Base-by-base conservation (phyloP, 768 basidiomycete species). In the Imleria badia region DNA sequence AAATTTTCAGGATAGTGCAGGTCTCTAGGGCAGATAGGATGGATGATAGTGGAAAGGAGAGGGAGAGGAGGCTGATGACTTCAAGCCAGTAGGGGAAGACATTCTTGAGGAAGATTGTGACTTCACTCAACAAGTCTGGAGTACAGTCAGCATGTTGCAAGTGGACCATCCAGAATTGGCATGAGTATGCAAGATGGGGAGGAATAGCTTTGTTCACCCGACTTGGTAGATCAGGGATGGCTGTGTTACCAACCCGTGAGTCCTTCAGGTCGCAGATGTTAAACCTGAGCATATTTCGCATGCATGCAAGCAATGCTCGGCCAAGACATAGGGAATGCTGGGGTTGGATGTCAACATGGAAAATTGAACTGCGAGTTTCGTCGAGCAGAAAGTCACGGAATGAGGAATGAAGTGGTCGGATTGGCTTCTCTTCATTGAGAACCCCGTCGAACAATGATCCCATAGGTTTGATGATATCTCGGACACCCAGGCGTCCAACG, bases 121-220 rank as follows among this genome's bases (percentile, higher is more conserved):
- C 29, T 3, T 51, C 41, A 23, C n/a, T 3, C 29, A 52, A n/a
- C 43, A 57, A 29, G 11, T 26, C 33, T 30, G 33, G 47, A 30
- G 43, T 35, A 48, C 22, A 49, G 7, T 31, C 22, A 5, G 29
- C 20, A 30, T 41, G 30, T 19, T 40, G 42, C 9, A 57, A n/a
- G 19, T 52, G 56, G 19, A 14, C 26, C 42, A 57, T 45, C 51
- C 51, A n/a, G n/a, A n/a, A n/a, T n/a, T n/a, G n/a, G n/a, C n/a
- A n/a, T n/a, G n/a, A n/a, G n/a, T n/a, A n/a, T 7, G 33, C 29
- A 11, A 55, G 38, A 6, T 44, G 30, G 3, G 19, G 41, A 1
- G 47, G 56, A 39, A 57, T 57, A 9, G 41, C 19, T 10, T 44
- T 17, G 8, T 19, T 30, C 20, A 57, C 14, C 14, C 6, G 43